A percentile compares a stretch with the other conserved stretches of the same genome.
phyloP scores from a whole-genome alignment of 108 stramenopile genomes.

The Schizochytrium sp. region DNA sequence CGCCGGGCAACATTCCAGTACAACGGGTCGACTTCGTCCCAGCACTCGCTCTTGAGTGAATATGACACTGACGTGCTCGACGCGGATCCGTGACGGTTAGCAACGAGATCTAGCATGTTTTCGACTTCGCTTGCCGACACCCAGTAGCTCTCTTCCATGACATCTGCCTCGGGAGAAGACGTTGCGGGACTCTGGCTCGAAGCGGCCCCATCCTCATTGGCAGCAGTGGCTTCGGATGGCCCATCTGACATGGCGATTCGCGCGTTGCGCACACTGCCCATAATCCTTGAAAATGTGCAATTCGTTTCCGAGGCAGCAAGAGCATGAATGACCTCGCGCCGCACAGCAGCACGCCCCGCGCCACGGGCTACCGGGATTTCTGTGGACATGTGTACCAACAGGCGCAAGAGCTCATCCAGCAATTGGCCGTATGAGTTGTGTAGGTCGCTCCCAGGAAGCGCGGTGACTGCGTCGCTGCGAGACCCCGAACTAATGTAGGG shows the following conservation, averaged over 20 bases:
- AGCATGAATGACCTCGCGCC: background rate
- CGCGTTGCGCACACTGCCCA: background rate
- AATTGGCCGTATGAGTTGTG: background rate
- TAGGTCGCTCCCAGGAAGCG: background rate
- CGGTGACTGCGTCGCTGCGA: background rate
- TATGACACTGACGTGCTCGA: background rate
- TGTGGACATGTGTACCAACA: background rate
- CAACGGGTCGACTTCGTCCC: background rate
- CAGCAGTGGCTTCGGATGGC: background rate
- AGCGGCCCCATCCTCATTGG: background rate
- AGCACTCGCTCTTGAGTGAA: background rate
- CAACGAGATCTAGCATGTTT: background rate
- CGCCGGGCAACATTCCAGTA: background rate
- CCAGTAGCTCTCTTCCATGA: background rate
- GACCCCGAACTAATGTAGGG: background rate
- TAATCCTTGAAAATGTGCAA: background rate
- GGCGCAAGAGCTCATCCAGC: background rate
- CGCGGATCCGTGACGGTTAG: background rate
- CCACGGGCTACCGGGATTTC: background rate
- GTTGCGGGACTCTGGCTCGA: background rate
- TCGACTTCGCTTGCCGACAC: background rate
- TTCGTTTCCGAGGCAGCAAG: background rate
- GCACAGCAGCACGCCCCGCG: background rate
- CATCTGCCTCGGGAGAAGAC: background rate
- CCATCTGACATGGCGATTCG: background rate